These are phyloP conservation scores for Haplosporangium gracile DNA, from an alignment of 192 early-diverging fungal genomes.

Conservation along the genomic window DNA sequence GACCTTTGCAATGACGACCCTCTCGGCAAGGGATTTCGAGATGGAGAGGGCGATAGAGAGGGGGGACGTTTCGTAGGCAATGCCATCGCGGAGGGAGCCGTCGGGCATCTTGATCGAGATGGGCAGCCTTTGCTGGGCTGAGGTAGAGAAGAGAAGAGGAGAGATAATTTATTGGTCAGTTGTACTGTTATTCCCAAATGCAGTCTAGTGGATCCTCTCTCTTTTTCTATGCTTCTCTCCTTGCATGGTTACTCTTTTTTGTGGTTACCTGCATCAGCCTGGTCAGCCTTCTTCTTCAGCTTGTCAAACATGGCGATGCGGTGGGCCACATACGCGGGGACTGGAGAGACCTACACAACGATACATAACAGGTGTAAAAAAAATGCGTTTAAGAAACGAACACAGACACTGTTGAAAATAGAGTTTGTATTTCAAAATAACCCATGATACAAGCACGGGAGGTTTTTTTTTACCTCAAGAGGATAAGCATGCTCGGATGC, in stretches of 20 bases:
- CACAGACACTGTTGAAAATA: neutral
- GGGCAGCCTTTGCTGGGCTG: conserved; percentile 77
- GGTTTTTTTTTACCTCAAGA: conserved; percentile 20
- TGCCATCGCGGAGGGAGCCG: conserved; percentile 81
- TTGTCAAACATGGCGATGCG: conserved; percentile 66
- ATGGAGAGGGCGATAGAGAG: conserved; percentile 91
- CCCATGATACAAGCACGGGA: neutral
- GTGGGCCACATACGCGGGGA: conserved; percentile 82
- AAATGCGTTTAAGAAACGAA: neutral
- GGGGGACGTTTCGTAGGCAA: conserved; percentile 93
- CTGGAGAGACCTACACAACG: conserved; percentile 63
- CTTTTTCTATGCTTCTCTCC: too few relatives aligned
- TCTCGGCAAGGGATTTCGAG: conserved; percentile 92
- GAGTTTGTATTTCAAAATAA: neutral
- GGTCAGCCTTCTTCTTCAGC: conserved; percentile 41
- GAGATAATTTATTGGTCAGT: neutral
- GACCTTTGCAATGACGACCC: conserved; percentile 94
- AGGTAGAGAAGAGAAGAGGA: neutral
- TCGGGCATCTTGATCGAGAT: conserved; percentile 91
- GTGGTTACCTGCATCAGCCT: conserved; percentile 29
- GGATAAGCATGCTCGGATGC: conserved; percentile 17
- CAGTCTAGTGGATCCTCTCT: neutral
- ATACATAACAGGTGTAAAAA: neutral
- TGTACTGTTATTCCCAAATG: neutral
- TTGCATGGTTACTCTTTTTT: too few relatives aligned